These are phyloP conservation scores for Pelargonium nanum DNA, from an alignment of 345 rosid genomes.

Conservation along the genomic window DNA sequence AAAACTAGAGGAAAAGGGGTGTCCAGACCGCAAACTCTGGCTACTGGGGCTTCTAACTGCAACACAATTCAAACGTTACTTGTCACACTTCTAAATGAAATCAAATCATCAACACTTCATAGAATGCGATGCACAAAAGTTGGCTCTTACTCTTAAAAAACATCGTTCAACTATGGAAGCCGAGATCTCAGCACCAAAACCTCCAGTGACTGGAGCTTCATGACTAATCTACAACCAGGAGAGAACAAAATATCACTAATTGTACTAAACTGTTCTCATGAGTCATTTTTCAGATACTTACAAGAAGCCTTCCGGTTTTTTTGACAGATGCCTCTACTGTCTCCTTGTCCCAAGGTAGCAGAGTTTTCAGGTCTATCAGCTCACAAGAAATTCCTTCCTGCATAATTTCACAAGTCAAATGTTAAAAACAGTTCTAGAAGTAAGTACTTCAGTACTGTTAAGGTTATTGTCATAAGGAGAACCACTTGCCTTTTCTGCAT, in stretches of 20 bases:
- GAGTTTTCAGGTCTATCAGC: conserved; percentile 71
- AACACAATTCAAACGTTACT: conserved; percentile 4
- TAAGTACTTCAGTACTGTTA: too few relatives aligned
- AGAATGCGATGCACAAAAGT: not conserved
- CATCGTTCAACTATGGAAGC: conserved; percentile 75
- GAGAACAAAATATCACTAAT: conserved; percentile 3
- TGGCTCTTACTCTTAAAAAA: conserved; percentile 50
- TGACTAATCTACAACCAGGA: conserved; percentile 58
- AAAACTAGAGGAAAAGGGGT: conserved; percentile 90
- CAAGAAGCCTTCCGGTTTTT: conserved; percentile 83
- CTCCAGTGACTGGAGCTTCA: conserved; percentile 90
- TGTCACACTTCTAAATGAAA: not conserved
- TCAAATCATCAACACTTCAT: not conserved
- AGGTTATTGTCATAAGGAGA: not conserved
- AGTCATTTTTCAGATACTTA: conserved; percentile 16
- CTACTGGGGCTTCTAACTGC: conserved; percentile 86
- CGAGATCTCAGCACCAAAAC: conserved; percentile 86
- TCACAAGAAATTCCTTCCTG: conserved; percentile 94
- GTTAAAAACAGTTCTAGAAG: not conserved
- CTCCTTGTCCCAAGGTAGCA: conserved; percentile 90
- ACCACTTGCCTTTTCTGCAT: conserved; percentile 52
- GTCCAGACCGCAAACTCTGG: conserved; percentile 80
- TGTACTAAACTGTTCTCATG: not conserved
- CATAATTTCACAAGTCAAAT: conserved; percentile 7
- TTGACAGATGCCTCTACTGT: conserved; percentile 72